Evolutionary conservation across 2,329 filamentous ascomycete species (phyloP).

Genomic region (Trichophaea hybrida): DNA sequence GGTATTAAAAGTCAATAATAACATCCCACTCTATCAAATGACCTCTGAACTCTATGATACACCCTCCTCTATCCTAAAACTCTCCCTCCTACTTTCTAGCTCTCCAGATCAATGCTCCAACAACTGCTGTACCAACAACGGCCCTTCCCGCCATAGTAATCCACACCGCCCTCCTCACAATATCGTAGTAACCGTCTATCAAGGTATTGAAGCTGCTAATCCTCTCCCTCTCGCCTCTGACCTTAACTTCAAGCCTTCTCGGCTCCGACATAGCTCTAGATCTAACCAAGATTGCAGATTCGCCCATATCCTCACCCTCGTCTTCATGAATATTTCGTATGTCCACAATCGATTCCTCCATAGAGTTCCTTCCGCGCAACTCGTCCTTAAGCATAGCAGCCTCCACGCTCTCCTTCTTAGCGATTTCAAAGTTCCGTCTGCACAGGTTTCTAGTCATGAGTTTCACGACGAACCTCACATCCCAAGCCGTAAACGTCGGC

Average conservation of each 20-base stretch:
- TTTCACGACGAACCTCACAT: constrained; percentile 46
- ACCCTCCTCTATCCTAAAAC: no score
- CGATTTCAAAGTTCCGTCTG: constrained; percentile 34
- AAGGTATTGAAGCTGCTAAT: constrained; percentile 36
- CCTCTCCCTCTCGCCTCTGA: constrained; percentile 22
- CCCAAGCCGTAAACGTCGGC: constrained; percentile 51
- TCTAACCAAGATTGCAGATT: background rate
- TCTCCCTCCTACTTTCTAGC: no score
- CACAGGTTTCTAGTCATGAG: constrained; percentile 45
- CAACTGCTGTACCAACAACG: constrained; percentile 7
- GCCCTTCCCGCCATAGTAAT: constrained; percentile 16
- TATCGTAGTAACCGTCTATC: constrained; percentile 41
- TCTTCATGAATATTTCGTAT: background rate
- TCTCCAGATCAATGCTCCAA: constrained; percentile 3
- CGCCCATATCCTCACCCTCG: background rate
- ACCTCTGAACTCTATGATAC: no score
- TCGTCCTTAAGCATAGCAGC: constrained; percentile 7
- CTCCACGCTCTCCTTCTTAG: constrained; percentile 24
- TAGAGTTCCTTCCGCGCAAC: background rate
- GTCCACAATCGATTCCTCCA: constrained; percentile 2
- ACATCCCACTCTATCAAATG: no score
- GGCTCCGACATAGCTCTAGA: background rate
- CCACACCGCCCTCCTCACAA: constrained; percentile 36
- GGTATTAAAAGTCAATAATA: no score
- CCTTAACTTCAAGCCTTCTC: constrained; percentile 17